Evolutionary conservation across 768 basidiomycete species (phyloP), one percentile per base, ranked within the genome.

Genomic region (Postia placenta): DNA sequence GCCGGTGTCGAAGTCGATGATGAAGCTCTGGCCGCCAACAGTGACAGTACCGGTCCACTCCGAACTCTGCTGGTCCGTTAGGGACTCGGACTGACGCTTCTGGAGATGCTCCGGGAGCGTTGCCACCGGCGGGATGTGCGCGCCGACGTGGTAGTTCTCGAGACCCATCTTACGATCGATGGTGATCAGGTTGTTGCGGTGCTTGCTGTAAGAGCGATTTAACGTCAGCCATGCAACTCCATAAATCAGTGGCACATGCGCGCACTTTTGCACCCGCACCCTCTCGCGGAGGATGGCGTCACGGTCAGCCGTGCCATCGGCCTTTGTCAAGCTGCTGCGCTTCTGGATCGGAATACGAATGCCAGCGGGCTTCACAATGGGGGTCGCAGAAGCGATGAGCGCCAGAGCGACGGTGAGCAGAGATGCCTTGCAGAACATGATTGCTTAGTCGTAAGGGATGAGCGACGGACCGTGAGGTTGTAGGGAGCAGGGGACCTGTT

Each of bases 1-100:
- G 48, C 51, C 71, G 59, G 47, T 73, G 56, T 74, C 73, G 41
- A 75, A 71, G 51, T 73, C 67, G 47, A 74, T 56, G 6, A 60
- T 59, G 56, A 69, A 64, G 15, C 51, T 60, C 56, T 68, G 60
- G 0, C 55, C 55, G 23, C 73, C 73, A 53, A 74, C 67, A 7
- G 56, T 53, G 53, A 74, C 59, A n/a, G 53, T 48, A 11, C 70
- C 71, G 19, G 67, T 64, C 63, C 70, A 73, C 46, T 47, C 41
- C 33, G 39, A n/a, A 27, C 53, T 51, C 5, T 49, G 27, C 40
- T 63, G 48, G 50, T 64, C 61, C 19, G 54, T 59, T 38, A 65
- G 57, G 11, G 58, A 23, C 15, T 58, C 60, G 7, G 39, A 42
- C 20, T 55, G 57, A 3, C 60, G 56, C 19, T 19, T 40, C 28